Evolutionary conservation across 2,329 filamentous ascomycete species (phyloP).

Genomic region (Pezizomycotina sp.): DNA sequence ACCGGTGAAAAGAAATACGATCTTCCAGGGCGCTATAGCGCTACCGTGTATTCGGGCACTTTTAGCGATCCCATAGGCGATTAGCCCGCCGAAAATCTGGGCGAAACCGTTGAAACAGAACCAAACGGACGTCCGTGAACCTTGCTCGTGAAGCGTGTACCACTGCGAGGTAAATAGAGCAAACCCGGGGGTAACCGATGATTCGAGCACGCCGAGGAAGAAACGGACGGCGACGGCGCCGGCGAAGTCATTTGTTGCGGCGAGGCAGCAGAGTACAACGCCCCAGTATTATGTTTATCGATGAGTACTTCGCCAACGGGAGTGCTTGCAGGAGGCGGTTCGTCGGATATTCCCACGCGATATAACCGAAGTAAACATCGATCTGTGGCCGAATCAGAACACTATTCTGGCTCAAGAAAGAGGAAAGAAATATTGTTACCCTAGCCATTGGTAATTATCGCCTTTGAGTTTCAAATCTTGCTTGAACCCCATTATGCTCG

Average conservation of each 20-base stretch:
- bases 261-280: conserved; percentile 43
- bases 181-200: conserved; percentile 52
- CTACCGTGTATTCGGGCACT: conserved; percentile 41
- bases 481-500: conserved; percentile 36
- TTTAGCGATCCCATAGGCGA: conserved; percentile 47
- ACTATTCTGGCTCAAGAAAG: conserved; percentile 25
- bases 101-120: conserved; percentile 51
- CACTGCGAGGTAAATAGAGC: conserved; percentile 52
- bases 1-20: conserved; percentile 41
- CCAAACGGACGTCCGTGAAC: conserved; percentile 46
- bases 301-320: conserved; percentile 47
- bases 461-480: conserved; percentile 30
- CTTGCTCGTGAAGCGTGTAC: conserved; percentile 56
- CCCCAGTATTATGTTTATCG: conserved; percentile 48
- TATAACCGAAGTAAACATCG: conserved; percentile 20
- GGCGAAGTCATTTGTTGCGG: conserved; percentile 42
- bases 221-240: conserved; percentile 49
- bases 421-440: conserved; percentile 34
- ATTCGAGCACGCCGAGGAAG: conserved; percentile 51
- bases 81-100: conserved; percentile 45
- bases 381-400: conserved; percentile 20
- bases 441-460: conserved; percentile 36
- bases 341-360: conserved; percentile 43
- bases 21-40: conserved; percentile 47
- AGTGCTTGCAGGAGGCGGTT: conserved; percentile 42